Evolutionary conservation across 2,329 filamentous ascomycete genomes (phyloP).

Genomic region (Fusarium cicatricum): DNA sequence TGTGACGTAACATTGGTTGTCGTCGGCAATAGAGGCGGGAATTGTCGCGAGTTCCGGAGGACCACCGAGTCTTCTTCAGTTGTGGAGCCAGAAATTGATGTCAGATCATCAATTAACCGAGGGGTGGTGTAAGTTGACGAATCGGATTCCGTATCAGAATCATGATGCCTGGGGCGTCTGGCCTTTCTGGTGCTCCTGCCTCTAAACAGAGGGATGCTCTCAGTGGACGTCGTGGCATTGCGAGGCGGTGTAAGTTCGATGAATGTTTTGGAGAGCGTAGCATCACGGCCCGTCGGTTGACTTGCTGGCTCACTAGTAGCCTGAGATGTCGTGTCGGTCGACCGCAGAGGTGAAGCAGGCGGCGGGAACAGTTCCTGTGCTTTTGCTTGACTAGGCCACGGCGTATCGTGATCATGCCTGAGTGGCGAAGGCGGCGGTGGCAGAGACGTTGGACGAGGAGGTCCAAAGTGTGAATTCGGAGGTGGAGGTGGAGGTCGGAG

Average conservation of each 20-base stretch:
- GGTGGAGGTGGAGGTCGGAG: constrained; percentile 17
- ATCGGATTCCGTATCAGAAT: constrained; percentile 24
- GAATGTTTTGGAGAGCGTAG: constrained; percentile 6
- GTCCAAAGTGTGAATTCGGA: constrained; percentile 8
- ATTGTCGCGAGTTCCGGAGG: constrained; percentile 44
- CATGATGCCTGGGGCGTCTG: constrained; percentile 7
- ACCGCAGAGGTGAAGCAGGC: constrained; percentile 4
- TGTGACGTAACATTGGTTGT: constrained; percentile 31
- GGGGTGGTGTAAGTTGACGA: constrained; percentile 38
- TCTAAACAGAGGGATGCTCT: background rate
- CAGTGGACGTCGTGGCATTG: background rate
- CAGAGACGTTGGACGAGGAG: constrained; percentile 12
- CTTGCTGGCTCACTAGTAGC: background rate
- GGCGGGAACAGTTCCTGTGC: constrained; percentile 7
- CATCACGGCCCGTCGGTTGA: background rate
- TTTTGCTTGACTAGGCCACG: constrained; percentile 9
- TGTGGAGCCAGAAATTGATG: constrained; percentile 35
- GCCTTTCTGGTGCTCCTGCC: background rate
- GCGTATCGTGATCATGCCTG: constrained; percentile 7
- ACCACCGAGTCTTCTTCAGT: constrained; percentile 43
- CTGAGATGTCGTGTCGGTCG: background rate
- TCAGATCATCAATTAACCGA: constrained; percentile 29
- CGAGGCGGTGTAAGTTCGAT: constrained; percentile 5
- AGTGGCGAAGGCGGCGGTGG: constrained; percentile 19
- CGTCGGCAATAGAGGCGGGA: constrained; percentile 46